phyloP scores from a whole-genome alignment of 139 green algal genomes.

The Deuterostichococcus epilithicus region DNA sequence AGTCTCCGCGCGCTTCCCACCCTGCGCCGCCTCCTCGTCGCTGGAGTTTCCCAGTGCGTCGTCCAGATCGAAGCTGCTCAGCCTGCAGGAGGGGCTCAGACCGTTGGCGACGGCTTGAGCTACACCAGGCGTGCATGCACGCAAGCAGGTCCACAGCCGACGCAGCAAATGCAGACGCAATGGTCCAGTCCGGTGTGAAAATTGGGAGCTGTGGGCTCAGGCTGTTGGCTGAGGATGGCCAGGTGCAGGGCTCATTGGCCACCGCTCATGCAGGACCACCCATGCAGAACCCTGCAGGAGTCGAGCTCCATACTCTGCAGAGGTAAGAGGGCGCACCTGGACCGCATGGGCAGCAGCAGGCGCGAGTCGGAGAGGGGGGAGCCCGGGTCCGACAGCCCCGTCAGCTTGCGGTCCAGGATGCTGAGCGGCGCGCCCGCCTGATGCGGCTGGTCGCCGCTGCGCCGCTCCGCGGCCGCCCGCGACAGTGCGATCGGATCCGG shows the following conservation, averaged over 20 bases:
- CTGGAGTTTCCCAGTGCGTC: neutral
- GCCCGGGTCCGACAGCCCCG: neutral
- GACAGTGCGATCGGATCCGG: neutral
- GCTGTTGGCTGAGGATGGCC: no score
- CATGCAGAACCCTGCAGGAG: no score
- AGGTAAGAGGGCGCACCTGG: neutral
- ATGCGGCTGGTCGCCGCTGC: neutral
- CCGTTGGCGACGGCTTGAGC: no score
- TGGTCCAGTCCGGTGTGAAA: no score
- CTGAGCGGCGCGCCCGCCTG: neutral
- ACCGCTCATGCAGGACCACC: no score
- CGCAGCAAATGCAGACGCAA: no score
- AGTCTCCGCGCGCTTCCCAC: neutral
- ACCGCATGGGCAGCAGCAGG: neutral
- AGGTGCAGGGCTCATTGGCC: no score
- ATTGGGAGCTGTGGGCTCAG: no score
- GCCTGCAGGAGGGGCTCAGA: neutral
- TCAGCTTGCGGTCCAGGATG: conserved; percentile 1
- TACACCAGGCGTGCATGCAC: no score
- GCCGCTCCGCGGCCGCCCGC: neutral
- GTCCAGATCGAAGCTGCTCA: neutral
- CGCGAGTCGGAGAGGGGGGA: neutral
- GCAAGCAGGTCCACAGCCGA: no score
- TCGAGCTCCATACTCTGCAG: no score
- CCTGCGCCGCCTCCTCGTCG: neutral